A percentile compares a stretch with the other conserved stretches of the same genome.
Conservation (phyloP, 139 green algal species). For the Ostreobium quekettii region DNA sequence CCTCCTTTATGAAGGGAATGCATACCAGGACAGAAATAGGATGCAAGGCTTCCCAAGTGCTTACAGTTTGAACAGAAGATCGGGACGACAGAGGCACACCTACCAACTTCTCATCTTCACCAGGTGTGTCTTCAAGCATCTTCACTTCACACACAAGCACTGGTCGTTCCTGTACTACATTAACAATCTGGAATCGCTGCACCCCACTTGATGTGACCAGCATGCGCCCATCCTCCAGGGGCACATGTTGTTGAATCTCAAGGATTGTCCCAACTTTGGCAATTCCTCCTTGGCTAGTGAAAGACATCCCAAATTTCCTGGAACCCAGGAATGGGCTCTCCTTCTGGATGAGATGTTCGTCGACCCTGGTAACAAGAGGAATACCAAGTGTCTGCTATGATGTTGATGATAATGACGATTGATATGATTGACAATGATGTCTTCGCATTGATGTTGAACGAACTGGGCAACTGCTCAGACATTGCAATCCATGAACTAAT, state of each 20-base stretch:
- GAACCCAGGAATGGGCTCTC: constrained; percentile 30
- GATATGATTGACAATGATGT: not conserved
- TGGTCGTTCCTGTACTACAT: not conserved
- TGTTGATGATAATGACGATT: no score
- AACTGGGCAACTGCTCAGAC: no score
- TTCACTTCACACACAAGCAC: constrained; percentile 13
- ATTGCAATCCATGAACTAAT: no score
- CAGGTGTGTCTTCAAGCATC: not conserved
- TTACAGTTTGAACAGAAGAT: no score
- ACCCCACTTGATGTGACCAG: not conserved
- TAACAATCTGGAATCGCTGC: constrained; percentile 3
- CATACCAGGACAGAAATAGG: no score
- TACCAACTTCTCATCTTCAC: no score
- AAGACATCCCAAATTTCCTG: constrained; percentile 28
- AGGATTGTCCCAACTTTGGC: constrained; percentile 22
- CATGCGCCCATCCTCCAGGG: not conserved
- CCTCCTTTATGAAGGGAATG: no score
- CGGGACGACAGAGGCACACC: no score
- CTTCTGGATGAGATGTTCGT: constrained; percentile 31
- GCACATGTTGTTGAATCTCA: constrained; percentile 23
- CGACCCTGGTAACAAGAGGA: no score
- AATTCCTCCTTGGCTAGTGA: constrained; percentile 22
- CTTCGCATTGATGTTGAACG: no score
- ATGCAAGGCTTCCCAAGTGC: no score
- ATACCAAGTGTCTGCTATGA: no score